Base-by-base conservation (phyloP, 163 green algal species). In the Chloroidium sp. region DNA sequence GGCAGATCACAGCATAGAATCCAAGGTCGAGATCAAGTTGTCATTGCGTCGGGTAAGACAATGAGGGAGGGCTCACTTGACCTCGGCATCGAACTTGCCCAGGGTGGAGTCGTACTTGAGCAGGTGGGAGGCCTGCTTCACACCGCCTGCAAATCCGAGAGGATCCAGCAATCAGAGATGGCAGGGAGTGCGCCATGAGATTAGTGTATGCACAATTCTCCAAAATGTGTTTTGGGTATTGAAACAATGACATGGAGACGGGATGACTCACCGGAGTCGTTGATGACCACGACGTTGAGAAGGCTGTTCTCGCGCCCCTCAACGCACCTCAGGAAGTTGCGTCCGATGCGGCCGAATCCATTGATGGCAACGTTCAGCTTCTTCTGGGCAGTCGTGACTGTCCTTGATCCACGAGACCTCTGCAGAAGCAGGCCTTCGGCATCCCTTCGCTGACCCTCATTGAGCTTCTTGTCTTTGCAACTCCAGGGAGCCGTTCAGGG, bases 51-150 rank as follows among this genome's bases (percentile, higher is more conserved):
- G 36, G 36, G 36, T 36, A 36, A 36, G 36, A 36, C 36, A 36
- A 72, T 62, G 62, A 74, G 62, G 62, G 1, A 62, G 62, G 36
- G 68, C 74, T 14, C 36, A 80, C 93, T 98, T 95, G 68, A 99
- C 94, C 62, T 98, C 94, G 74, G 93, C 94, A 75, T 89, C 78
- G 87, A 99, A 99, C 14, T 92, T 97, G 78, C 96, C 96, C 77
- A 98, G 93, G 74, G 95, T 98, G 82, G 95, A 98, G 90, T 99
- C 96, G 87, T 99, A 99, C 93, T 99, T 99, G 74, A 99, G 91
- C 88, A 99, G 91, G 93, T 99, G 95, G 83, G 88, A 92, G 69
- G 95, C 95, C 91, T 97, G 93, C 79, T 86, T 86, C n/a, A 86
- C 83, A 81, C 79, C 83, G 10, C 83, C 36, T 36, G 36, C 36